A percentile compares a stretch with the other conserved stretches of the same genome.
Evolutionary conservation across 441 rosid species (phyloP).

Genomic region (Biscutella laevigata): DNA sequence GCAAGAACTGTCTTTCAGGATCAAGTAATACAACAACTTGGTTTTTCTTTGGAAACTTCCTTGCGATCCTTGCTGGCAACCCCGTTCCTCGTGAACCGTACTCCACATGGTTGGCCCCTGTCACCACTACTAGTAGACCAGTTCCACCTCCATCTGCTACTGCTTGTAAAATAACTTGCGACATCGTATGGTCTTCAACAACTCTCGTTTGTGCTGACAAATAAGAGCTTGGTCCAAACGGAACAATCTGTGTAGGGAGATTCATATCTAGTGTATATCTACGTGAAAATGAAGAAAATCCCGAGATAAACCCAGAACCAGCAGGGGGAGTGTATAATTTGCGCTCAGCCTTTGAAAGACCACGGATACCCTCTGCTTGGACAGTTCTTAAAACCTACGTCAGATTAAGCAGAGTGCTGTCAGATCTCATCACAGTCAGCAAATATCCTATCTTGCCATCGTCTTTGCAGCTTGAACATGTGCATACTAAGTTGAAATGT

Average conservation of each 20-base stretch:
- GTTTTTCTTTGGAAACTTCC: conserved; percentile 73
- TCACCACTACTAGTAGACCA: conserved; percentile 69
- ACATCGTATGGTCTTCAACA: conserved; percentile 78
- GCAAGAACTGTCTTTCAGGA: conserved; percentile 75
- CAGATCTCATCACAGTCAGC: background rate
- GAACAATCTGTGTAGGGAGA: conserved; percentile 41
- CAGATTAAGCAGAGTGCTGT: conserved; percentile 13
- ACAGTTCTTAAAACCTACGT: conserved; percentile 71
- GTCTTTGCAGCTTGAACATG: conserved; percentile 1
- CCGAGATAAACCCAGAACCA: conserved; percentile 88
- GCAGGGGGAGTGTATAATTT: conserved; percentile 77
- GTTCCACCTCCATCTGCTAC: conserved; percentile 43
- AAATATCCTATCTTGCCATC: background rate
- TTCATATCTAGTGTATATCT: conserved; percentile 48
- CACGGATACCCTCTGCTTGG: conserved; percentile 80
- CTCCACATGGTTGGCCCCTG: conserved; percentile 71
- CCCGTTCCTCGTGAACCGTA: conserved; percentile 85
- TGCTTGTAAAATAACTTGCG: conserved; percentile 60
- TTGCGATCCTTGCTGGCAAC: conserved; percentile 78
- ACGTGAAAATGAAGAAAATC: conserved; percentile 65
- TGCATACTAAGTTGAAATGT: background rate
- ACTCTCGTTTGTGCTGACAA: conserved; percentile 80
- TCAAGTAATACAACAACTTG: conserved; percentile 82
- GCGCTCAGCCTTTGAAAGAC: conserved; percentile 74
- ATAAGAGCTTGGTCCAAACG: conserved; percentile 87